A percentile compares a stretch with the other conserved stretches of the same genome.
Conservation (phyloP, 768 basidiomycete species). For the Boletus coccyginus region DNA sequence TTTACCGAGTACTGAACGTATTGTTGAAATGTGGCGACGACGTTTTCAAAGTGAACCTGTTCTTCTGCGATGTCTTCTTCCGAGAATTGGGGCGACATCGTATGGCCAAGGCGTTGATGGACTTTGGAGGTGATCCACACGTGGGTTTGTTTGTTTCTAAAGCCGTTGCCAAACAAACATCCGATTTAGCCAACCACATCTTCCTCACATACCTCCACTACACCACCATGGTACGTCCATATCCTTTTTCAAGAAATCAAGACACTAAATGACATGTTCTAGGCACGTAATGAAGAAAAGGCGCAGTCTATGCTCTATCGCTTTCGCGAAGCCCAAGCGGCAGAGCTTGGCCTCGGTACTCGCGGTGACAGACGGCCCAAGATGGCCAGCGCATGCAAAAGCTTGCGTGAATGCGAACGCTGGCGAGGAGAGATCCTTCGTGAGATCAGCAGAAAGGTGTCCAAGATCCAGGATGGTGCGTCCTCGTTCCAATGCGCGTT, state of each 20-base stretch:
- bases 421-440: constrained; percentile 95
- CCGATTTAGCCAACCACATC: not conserved
- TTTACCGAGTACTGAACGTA: constrained; percentile 69
- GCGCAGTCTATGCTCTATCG: constrained; percentile 94
- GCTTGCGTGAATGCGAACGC: constrained; percentile 87
- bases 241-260: too few relatives aligned
- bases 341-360: constrained; percentile 89
- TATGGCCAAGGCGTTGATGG: not conserved
- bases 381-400: constrained; percentile 91
- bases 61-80: constrained; percentile 50
- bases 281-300: constrained; percentile 99
- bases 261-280: not conserved
- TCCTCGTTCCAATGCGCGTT: constrained; percentile 2
- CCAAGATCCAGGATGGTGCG: constrained; percentile 95
- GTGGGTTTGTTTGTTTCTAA: constrained; percentile 28
- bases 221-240: constrained; percentile 15
- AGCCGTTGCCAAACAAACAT: constrained; percentile 24
- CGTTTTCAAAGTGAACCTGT: constrained; percentile 68
- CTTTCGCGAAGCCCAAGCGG: constrained; percentile 95
- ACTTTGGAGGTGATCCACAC: not conserved
- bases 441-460: constrained; percentile 94
- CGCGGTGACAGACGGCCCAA: constrained; percentile 82
- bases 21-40: constrained; percentile 69
- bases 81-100: constrained; percentile 29
- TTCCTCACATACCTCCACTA: not conserved